phyloP scores from a whole-genome alignment of 2,329 filamentous ascomycete genomes.

The Leptographium procerum region DNA sequence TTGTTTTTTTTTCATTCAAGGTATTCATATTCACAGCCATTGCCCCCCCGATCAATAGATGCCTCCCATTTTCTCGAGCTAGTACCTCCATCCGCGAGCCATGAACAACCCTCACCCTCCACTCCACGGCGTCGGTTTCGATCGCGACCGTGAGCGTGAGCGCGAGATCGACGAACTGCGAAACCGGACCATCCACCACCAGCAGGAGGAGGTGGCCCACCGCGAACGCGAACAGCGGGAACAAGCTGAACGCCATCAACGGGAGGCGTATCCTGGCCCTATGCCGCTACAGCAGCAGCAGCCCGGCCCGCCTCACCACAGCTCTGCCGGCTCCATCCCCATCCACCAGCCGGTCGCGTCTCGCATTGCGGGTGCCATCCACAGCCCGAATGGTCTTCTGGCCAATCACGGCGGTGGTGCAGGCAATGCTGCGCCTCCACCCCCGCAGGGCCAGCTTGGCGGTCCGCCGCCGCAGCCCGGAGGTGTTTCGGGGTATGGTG shows the following conservation, averaged over 20 bases:
- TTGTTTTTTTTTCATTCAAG: neutral
- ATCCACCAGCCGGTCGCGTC: constrained; percentile 91
- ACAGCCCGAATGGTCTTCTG: constrained; percentile 82
- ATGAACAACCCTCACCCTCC: constrained; percentile 34
- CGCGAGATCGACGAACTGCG: constrained; percentile 35
- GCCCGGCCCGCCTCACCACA: constrained; percentile 63
- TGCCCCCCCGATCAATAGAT: constrained; percentile 3
- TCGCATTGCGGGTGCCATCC: constrained; percentile 68
- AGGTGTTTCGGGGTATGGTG: constrained; percentile 40
- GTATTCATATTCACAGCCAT: neutral
- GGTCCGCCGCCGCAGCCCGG: constrained; percentile 30
- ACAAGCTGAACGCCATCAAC: constrained; percentile 48
- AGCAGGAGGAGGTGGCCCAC: constrained; percentile 33
- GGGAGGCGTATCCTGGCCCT: constrained; percentile 40
- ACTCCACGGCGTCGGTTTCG: constrained; percentile 32
- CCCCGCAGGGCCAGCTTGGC: constrained; percentile 40
- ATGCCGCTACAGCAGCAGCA: constrained; percentile 23
- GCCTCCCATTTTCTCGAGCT: constrained; percentile 1
- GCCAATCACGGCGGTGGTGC: constrained; percentile 49
- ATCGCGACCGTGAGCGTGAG: constrained; percentile 35
- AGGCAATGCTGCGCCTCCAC: constrained; percentile 25
- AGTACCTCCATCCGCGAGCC: constrained; percentile 5
- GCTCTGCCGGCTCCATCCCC: constrained; percentile 75
- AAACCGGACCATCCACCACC: constrained; percentile 30
- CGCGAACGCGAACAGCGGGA: constrained; percentile 47